Evolutionary conservation across 1,139 yeast species (phyloP).

Genomic region (Taphrina flavorubra): DNA sequence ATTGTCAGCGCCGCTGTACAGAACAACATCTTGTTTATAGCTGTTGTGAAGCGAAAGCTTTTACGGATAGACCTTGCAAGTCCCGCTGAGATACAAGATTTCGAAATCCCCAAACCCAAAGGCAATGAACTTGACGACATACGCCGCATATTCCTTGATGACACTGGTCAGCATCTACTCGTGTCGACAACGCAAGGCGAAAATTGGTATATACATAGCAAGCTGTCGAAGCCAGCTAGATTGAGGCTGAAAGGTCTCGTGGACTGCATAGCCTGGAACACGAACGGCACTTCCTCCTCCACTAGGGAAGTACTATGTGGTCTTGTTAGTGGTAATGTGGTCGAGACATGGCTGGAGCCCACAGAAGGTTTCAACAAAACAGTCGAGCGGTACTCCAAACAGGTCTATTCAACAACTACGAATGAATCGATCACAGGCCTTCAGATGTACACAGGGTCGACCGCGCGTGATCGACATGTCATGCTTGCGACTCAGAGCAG

Average conservation of each 20-base stretch:
- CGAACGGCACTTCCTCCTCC: slow-evolving; percentile 15
- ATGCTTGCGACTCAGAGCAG: slow-evolving; percentile 4
- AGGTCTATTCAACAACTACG: slow-evolving; percentile 10
- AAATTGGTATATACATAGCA: slow-evolving; percentile 56
- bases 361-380: slow-evolving; percentile 31
- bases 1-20: slow-evolving; percentile 28
- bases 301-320: slow-evolving; percentile 34
- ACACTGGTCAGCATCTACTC: slow-evolving; percentile 60
- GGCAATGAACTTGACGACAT: slow-evolving; percentile 50
- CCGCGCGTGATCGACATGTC: slow-evolving; percentile 4
- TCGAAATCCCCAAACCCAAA: slow-evolving; percentile 45
- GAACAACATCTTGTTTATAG: slow-evolving; percentile 35
- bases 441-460: neutral
- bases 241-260: slow-evolving; percentile 55
- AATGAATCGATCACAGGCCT: slow-evolving; percentile 21
- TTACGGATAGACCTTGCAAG: slow-evolving; percentile 32
- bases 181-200: slow-evolving; percentile 58
- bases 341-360: slow-evolving; percentile 35
- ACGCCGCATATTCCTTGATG: slow-evolving; percentile 57
- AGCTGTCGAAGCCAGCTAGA: slow-evolving; percentile 53
- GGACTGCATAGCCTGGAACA: slow-evolving; percentile 31
- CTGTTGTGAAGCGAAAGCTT: slow-evolving; percentile 33
- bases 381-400: slow-evolving; percentile 30
- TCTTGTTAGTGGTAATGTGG: slow-evolving; percentile 8
- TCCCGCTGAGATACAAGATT: slow-evolving; percentile 37